A percentile compares a stretch with the other conserved stretches of the same genome.
Conservation (phyloP, 1,139 yeast species). For the Cylindricascospora bacillispora region DNA sequence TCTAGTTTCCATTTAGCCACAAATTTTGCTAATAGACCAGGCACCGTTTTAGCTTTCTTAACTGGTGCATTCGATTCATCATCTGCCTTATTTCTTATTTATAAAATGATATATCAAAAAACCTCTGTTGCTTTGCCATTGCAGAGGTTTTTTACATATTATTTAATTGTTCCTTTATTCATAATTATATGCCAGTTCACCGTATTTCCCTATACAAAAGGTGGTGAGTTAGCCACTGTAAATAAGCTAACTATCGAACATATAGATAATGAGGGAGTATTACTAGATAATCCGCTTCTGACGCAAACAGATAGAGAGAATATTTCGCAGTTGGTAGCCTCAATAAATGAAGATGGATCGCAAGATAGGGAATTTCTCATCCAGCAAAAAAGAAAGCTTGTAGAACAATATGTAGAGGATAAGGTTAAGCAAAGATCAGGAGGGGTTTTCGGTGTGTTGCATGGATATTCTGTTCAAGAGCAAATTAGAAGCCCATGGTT, state of each 20-base stretch:
- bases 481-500: conserved; percentile 77
- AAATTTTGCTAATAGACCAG: conserved; percentile 58
- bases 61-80: conserved; percentile 76
- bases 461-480: conserved; percentile 43
- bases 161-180: conserved; percentile 60
- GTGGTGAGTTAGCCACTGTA: conserved; percentile 34
- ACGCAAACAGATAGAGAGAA: conserved; percentile 5
- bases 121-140: conserved; percentile 27
- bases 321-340: conserved; percentile 22
- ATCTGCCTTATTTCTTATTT: conserved; percentile 56
- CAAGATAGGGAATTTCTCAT: conserved; percentile 9
- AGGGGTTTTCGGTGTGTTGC: conserved; percentile 79
- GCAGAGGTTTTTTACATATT: conserved; percentile 47
- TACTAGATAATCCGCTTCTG: conserved; percentile 11
- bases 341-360: conserved; percentile 7
- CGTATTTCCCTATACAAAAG: conserved; percentile 72
- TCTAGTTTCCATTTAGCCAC: conserved; percentile 71
- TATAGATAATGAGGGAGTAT: conserved; percentile 40
- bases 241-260: conserved; percentile 61
- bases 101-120: conserved; percentile 49
- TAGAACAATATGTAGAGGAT: conserved; percentile 50
- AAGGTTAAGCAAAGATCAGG: conserved; percentile 44
- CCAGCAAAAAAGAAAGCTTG: conserved; percentile 31
- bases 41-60: conserved; percentile 54
- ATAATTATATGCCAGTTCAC: conserved; percentile 59